phyloP scores from a whole-genome alignment of 345 rosid species.

The Xanthoceras sorbifolium region DNA sequence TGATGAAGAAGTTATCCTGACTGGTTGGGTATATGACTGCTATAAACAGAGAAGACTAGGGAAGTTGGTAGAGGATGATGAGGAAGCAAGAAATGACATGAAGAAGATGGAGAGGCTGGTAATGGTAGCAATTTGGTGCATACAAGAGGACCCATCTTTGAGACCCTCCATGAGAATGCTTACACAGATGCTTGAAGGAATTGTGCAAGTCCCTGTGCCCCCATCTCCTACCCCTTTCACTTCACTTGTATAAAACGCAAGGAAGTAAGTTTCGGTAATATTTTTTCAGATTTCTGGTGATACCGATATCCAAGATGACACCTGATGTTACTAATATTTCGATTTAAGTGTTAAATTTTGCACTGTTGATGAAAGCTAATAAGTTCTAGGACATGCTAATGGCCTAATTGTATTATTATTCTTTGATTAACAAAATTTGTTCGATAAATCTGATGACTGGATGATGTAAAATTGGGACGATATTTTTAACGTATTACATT shows the following conservation, averaged over 20 bases:
- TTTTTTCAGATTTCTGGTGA: no score
- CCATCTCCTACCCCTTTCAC: conserved; percentile 22
- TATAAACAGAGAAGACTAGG: conserved; percentile 1
- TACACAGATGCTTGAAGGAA: conserved; percentile 29
- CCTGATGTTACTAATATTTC: no score
- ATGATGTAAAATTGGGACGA: background rate
- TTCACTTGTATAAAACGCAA: conserved; percentile 2
- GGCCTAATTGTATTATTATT: background rate
- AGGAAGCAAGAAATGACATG: conserved; percentile 19
- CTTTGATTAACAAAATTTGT: background rate
- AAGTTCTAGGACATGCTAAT: background rate
- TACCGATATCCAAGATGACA: no score
- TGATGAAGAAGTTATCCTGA: conserved; percentile 14
- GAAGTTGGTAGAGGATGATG: conserved; percentile 17
- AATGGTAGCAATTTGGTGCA: conserved; percentile 33
- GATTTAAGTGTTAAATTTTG: background rate
- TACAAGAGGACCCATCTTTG: conserved; percentile 29
- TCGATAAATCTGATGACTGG: background rate
- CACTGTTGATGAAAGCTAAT: background rate
- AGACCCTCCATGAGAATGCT: conserved; percentile 25
- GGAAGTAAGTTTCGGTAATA: no score
- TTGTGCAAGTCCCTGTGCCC: conserved; percentile 17
- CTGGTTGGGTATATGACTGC: conserved; percentile 27
- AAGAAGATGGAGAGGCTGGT: conserved; percentile 23
- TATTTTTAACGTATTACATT: background rate